phyloP scores from a whole-genome alignment of 352 stramenopile genomes.

The Chrysophaeum taylorii region DNA sequence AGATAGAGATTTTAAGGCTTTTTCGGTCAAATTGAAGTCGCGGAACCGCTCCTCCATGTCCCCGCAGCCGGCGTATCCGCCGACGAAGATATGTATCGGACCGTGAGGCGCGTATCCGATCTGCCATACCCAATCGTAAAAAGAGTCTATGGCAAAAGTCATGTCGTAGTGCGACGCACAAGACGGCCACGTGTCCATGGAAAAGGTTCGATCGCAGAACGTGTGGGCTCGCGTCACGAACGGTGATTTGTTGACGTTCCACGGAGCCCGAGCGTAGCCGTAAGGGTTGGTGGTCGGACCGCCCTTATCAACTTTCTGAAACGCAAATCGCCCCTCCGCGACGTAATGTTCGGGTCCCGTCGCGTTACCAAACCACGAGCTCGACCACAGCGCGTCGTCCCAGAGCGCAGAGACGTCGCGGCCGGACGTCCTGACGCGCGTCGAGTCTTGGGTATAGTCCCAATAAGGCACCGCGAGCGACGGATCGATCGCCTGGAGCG shows the following conservation, averaged over 20 bases:
- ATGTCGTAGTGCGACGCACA: neutral
- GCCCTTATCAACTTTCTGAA: neutral
- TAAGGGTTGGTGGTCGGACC: neutral
- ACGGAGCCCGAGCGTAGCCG: no score
- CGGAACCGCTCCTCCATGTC: neutral
- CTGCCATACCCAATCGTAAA: neutral
- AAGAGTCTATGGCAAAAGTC: neutral
- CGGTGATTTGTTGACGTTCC: neutral
- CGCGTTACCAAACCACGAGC: neutral
- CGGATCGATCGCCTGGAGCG: constrained; percentile 22
- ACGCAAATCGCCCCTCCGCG: neutral
- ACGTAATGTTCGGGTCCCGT: neutral
- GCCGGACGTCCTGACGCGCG: neutral
- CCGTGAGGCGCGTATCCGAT: neutral
- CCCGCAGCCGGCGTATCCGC: neutral
- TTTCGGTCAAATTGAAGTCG: neutral
- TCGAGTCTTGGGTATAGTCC: constrained; percentile 26
- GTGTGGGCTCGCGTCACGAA: constrained; percentile 12
- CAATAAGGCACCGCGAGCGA: constrained; percentile 24
- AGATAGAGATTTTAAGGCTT: neutral
- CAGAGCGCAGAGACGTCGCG: neutral
- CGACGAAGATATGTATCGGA: neutral
- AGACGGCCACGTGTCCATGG: neutral
- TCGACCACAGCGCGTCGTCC: neutral
- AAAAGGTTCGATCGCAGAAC: neutral